Percentiles rank a stretch among this genome's conserved stretches.
Evolutionary conservation across 371 early-diverging fungal species (phyloP).

Genomic region (Dinochytrium kinnereticum): DNA sequence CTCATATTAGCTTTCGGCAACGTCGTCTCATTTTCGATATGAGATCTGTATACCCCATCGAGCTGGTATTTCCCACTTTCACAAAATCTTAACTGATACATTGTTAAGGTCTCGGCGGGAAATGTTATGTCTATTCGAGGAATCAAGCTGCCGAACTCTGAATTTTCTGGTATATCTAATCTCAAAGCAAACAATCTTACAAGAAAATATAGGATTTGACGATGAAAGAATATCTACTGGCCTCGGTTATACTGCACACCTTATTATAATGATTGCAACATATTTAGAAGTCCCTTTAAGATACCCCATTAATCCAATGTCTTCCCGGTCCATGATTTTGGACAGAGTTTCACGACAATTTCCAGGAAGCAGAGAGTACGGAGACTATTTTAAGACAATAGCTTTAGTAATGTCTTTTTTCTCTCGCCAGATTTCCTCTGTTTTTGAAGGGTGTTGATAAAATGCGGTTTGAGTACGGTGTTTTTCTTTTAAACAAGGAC

Average conservation of each 20-base stretch:
- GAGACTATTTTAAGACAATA: slow-evolving; percentile 7
- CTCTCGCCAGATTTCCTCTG: slow-evolving; percentile 70
- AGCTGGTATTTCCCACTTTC: slow-evolving; percentile 51
- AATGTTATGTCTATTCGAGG: slow-evolving; percentile 66
- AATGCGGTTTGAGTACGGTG: slow-evolving; percentile 80
- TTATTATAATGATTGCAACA: slow-evolving; percentile 72
- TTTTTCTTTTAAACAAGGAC: slow-evolving; percentile 83
- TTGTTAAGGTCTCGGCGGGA: slow-evolving; percentile 41
- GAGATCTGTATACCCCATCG: slow-evolving; percentile 70
- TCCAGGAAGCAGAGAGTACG: slow-evolving; percentile 41
- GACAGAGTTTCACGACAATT: slow-evolving; percentile 62
- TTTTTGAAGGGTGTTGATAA: slow-evolving; percentile 73
- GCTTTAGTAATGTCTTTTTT: not conserved
- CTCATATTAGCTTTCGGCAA: slow-evolving; percentile 52
- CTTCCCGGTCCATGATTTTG: slow-evolving; percentile 71
- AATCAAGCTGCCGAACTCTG: slow-evolving; percentile 67
- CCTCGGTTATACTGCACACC: slow-evolving; percentile 74
- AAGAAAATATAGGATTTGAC: slow-evolving; percentile 62
- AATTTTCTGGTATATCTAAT: slow-evolving; percentile 40
- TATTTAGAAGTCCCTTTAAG: slow-evolving; percentile 75
- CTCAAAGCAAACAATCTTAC: too few relatives aligned
- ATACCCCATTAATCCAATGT: slow-evolving; percentile 79
- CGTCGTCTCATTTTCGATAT: slow-evolving; percentile 64
- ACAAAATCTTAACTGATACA: slow-evolving; percentile 27
- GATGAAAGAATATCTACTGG: slow-evolving; percentile 77